Evolutionary conservation across 805 yeast species (phyloP).

Genomic region (Myxozyma nipponensis): DNA sequence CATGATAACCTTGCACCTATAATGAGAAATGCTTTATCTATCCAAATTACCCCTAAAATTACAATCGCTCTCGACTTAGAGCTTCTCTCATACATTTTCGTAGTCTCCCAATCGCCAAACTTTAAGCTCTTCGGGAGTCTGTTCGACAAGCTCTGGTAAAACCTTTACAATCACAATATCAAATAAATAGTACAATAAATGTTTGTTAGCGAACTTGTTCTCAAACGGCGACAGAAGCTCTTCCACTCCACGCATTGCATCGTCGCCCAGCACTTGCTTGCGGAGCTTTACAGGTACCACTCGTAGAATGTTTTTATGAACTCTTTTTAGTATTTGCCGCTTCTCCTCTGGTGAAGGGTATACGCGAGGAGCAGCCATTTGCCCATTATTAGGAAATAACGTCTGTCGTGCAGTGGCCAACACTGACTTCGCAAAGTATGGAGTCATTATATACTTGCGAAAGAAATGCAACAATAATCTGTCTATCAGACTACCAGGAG

Average conservation of each 20-base stretch:
- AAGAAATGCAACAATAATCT: constrained; percentile 19
- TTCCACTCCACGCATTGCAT: constrained; percentile 26
- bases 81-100: constrained; percentile 33
- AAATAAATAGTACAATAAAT: constrained; percentile 31
- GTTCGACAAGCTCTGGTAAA: constrained; percentile 32
- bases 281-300: constrained; percentile 25
- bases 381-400: constrained; percentile 49
- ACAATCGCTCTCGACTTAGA: not conserved
- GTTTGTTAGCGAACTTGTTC: constrained; percentile 34
- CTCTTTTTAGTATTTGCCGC: constrained; percentile 29
- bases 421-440: constrained; percentile 16
- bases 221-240: constrained; percentile 31
- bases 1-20: too few species aligned
- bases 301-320: constrained; percentile 20
- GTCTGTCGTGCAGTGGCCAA: constrained; percentile 38
- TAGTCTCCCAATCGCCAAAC: constrained; percentile 31
- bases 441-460: constrained; percentile 18
- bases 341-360: constrained; percentile 45
- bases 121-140: constrained; percentile 31
- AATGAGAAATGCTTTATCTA: too few species aligned
- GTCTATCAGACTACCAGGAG: constrained; percentile 23
- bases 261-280: constrained; percentile 27
- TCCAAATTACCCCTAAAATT: not conserved
- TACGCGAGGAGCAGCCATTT: constrained; percentile 48
- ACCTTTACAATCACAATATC: constrained; percentile 32